Percentiles rank a stretch among this genome's conserved stretches.
Conservation (phyloP, 305 asterid species). For the Petunia hybrid region DNA sequence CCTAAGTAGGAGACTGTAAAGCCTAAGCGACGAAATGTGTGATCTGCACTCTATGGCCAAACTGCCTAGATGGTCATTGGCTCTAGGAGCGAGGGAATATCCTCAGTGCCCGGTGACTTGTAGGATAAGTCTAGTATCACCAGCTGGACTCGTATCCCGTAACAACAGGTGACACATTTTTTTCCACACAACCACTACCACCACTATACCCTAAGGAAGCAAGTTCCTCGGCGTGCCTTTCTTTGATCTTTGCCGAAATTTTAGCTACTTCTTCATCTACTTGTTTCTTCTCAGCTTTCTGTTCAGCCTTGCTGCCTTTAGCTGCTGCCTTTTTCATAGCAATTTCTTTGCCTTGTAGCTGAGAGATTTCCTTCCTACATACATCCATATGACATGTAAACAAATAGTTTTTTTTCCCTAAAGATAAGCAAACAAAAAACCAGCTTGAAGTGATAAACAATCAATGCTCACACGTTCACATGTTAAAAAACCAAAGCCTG, state of each 20-base stretch:
- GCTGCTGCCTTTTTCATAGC: slow-evolving; percentile 89
- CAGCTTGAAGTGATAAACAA: slow-evolving; percentile 16
- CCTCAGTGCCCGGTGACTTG: no score
- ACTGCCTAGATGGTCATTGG: no score
- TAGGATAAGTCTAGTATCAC: no score
- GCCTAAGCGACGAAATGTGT: no score
- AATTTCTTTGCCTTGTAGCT: slow-evolving; percentile 73
- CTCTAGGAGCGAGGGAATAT: no score
- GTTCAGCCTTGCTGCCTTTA: slow-evolving; percentile 98
- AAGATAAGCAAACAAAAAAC: slow-evolving; percentile 9
- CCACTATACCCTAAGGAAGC: slow-evolving; percentile 70
- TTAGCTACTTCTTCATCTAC: slow-evolving; percentile 84
- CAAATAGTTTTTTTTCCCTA: background rate
- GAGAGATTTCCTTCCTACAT: slow-evolving; percentile 75
- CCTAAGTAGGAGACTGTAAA: no score
- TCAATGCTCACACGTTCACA: background rate
- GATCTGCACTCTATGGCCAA: no score
- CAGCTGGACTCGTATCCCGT: no score
- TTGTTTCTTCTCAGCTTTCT: slow-evolving; percentile 94
- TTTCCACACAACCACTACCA: slow-evolving; percentile 49
- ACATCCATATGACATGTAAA: background rate
- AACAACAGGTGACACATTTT: slow-evolving; percentile 25
- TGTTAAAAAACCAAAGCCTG: background rate
- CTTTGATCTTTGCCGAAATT: slow-evolving; percentile 74
- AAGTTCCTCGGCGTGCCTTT: slow-evolving; percentile 72